Conservation (phyloP, 148 eudicot genomes). For the Camellia granthamiana region DNA sequence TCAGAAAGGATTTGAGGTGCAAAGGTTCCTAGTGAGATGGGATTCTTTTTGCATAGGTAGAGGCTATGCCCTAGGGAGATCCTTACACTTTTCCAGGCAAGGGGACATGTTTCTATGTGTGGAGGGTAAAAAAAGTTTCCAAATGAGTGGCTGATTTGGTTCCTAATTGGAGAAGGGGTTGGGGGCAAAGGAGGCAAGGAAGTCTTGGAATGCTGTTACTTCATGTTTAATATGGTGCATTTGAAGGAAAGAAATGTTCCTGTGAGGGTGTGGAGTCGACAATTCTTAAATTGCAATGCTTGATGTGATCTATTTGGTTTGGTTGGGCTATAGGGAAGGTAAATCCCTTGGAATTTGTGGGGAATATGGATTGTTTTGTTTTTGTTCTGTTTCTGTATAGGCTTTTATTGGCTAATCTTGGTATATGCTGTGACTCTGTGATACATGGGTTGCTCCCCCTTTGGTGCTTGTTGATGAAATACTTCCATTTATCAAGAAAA, state of each 20-base stretch:
- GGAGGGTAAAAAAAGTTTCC: neutral
- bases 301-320: neutral
- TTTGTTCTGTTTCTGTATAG: neutral
- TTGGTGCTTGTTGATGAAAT: neutral
- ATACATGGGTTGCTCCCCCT: neutral
- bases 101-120: neutral
- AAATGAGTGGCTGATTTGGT: neutral
- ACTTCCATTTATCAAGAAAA: neutral
- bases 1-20: neutral
- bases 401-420: neutral
- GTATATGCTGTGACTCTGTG: neutral
- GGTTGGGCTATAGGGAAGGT: neutral
- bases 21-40: neutral
- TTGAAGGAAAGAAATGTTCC: neutral
- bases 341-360: neutral
- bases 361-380: neutral
- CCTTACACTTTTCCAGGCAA: neutral
- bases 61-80: neutral
- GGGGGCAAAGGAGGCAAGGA: neutral
- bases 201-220: neutral
- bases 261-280: neutral
- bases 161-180: neutral
- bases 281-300: neutral
- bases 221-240: neutral
- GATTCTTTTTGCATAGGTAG: neutral